Base-by-base conservation (phyloP, 2,329 filamentous ascomycete genomes). In the Thielaviopsis euricoi region DNA sequence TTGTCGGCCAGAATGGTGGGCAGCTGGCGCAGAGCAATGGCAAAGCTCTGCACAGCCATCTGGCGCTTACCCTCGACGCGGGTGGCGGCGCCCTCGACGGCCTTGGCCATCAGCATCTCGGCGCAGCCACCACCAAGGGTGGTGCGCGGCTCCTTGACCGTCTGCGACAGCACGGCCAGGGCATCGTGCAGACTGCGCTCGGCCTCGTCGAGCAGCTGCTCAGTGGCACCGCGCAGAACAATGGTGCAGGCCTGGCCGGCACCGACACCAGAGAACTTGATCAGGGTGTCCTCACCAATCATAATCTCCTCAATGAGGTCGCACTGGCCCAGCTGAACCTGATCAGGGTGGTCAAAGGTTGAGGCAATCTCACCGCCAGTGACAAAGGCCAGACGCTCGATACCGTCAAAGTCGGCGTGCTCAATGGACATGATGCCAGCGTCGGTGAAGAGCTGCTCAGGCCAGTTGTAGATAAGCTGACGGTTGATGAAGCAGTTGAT, bases 401-500 rank as follows among this genome's bases (percentile, higher is more conserved):
- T 94, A 63, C 93, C 93, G 69, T 98, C 93, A 68, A 98, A 98
- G 74, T 98, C 93, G 64, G 93, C 93, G 71, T 98, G 93, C 76
- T 98, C 93, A 65, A 98, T 98, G 26, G 89, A 95, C 78, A 95
- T 87, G 72, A 98, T 97, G 62, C 93, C 93, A 7, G 90, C 91
- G 70, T 98, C 93, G 40, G 91, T 89, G 68, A 98, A 98, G 52
- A 98, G 85, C 74, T 98, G 93, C 73, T 98, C 93, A 6, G 93
- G 93, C 93, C 93, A 98, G 79, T 98, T 98, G 80, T 98, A 98
- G 74, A 98, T 98, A 63, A 98, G 82, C 72, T 98, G 93, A 65
- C 93, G 80, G 80, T 98, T 98, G 72, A 98, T 95, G 73, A 98
- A 98, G 78, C 93, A 97, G 80, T 98, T 98, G 75, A 98, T 96